Percentiles rank a stretch among this genome's conserved stretches.
Evolutionary conservation across 352 stramenopile species (phyloP).

Genomic region (Lagenidium giganteum): DNA sequence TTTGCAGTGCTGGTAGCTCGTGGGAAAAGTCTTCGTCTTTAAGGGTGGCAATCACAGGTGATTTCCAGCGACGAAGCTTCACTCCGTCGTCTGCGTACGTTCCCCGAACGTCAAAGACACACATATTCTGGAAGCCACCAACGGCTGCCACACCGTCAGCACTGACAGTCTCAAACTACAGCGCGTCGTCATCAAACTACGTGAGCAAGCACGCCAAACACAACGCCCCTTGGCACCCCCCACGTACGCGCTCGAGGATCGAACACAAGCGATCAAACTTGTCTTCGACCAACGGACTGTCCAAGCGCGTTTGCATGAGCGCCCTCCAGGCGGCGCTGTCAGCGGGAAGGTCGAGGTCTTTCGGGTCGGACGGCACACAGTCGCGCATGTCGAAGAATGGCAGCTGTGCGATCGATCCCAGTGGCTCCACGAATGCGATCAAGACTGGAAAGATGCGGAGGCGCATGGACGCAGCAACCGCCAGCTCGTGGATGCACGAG

Average conservation of each 20-base stretch:
- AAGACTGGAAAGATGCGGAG: slow-evolving; percentile 72
- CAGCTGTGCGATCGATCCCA: slow-evolving; percentile 56
- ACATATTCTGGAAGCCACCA: slow-evolving; percentile 50
- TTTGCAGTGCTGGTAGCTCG: too few relatives aligned
- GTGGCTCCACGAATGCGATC: slow-evolving; percentile 56
- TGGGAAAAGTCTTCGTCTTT: too few relatives aligned
- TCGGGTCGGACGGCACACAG: slow-evolving; percentile 35
- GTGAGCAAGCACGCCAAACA: neutral
- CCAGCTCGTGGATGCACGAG: slow-evolving; percentile 78
- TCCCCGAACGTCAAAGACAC: too few relatives aligned
- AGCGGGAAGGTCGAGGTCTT: slow-evolving; percentile 20
- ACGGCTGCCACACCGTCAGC: slow-evolving; percentile 56
- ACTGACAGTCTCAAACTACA: slow-evolving; percentile 63
- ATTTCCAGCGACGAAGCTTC: too few relatives aligned
- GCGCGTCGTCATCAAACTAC: neutral
- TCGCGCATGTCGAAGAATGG: slow-evolving; percentile 74
- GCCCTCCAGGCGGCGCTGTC: slow-evolving; percentile 34
- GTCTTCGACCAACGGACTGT: slow-evolving; percentile 27
- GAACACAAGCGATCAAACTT: slow-evolving; percentile 55
- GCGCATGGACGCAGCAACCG: slow-evolving; percentile 43
- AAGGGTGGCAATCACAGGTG: too few relatives aligned
- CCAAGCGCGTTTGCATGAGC: slow-evolving; percentile 32
- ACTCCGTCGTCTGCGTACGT: too few relatives aligned
- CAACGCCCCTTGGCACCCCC: neutral
- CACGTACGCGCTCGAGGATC: slow-evolving; percentile 50